phyloP scores from a whole-genome alignment of 2,329 filamentous ascomycete species.

The Exophiala mesophila region DNA sequence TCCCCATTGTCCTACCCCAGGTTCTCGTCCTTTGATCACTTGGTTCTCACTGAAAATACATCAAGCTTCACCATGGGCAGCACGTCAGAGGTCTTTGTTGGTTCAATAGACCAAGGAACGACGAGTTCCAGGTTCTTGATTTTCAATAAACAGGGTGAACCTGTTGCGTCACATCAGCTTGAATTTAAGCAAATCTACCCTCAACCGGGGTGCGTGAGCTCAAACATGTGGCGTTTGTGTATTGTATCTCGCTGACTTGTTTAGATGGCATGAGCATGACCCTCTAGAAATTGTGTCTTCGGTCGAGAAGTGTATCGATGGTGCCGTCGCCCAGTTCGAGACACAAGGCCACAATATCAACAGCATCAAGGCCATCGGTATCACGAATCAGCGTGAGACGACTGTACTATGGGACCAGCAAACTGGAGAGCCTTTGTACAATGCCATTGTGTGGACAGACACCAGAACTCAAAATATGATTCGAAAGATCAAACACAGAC shows the following conservation, averaged over 20 bases:
- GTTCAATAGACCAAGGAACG: conserved; percentile 85
- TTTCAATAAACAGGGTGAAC: conserved; percentile 73
- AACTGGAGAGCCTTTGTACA: conserved; percentile 74
- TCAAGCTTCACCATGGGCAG: conserved; percentile 19
- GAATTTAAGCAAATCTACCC: conserved; percentile 83
- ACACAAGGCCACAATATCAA: conserved; percentile 62
- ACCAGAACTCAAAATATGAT: conserved; percentile 73
- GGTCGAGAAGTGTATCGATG: conserved; percentile 74
- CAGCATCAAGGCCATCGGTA: conserved; percentile 71
- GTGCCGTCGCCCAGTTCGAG: conserved; percentile 66
- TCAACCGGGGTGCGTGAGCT: conserved; percentile 70
- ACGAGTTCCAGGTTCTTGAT: conserved; percentile 87
- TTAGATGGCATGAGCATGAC: conserved; percentile 85
- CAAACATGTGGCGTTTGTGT: no score
- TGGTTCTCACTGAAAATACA: no score
- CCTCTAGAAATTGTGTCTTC: conserved; percentile 70
- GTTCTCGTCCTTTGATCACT: conserved; percentile 1
- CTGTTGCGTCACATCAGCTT: conserved; percentile 77
- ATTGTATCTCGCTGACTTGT: conserved; percentile 12
- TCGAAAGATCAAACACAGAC: conserved; percentile 65
- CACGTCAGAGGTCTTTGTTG: conserved; percentile 62
- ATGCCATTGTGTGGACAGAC: conserved; percentile 87
- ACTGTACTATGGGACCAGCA: conserved; percentile 77
- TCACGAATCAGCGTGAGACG: conserved; percentile 89
- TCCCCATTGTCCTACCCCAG: conserved; percentile 6